Percentiles rank a stretch among this genome's conserved stretches.
phyloP scores from a whole-genome alignment of 257 asterid species.

The Solanum megistacrolobum region DNA sequence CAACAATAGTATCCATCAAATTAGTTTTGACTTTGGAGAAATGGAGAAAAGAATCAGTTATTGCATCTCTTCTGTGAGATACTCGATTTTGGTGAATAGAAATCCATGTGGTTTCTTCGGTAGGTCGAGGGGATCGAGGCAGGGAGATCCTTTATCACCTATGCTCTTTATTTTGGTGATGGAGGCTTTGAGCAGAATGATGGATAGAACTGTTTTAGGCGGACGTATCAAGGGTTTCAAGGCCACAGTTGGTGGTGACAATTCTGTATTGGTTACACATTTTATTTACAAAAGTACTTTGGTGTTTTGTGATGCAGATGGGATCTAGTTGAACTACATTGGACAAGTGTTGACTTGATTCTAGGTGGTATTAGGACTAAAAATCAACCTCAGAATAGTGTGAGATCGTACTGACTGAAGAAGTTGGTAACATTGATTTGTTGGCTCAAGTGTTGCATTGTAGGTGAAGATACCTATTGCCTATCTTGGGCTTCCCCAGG shows the following conservation, averaged over 20 bases:
- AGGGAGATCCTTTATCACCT: background rate
- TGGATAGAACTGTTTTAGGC: background rate
- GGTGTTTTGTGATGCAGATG: background rate
- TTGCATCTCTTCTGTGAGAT: background rate
- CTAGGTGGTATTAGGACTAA: background rate
- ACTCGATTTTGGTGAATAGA: background rate
- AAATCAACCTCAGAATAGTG: background rate
- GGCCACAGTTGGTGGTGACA: background rate
- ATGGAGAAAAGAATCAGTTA: background rate
- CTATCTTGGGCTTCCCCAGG: background rate
- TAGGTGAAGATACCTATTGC: background rate
- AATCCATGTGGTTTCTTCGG: background rate
- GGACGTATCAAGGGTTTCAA: background rate
- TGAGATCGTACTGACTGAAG: background rate
- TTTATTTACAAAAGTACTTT: too few species aligned
- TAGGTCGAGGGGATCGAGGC: background rate
- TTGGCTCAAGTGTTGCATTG: background rate
- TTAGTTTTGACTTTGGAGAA: background rate
- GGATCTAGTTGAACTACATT: background rate
- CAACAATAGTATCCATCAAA: background rate
- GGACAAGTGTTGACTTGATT: background rate
- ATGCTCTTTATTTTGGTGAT: background rate
- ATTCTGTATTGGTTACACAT: background rate
- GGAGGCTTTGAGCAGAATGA: background rate
- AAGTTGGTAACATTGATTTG: background rate